Evolutionary conservation across 495 filamentous ascomycete species (phyloP).

Genomic region (Penicillium argentinense): DNA sequence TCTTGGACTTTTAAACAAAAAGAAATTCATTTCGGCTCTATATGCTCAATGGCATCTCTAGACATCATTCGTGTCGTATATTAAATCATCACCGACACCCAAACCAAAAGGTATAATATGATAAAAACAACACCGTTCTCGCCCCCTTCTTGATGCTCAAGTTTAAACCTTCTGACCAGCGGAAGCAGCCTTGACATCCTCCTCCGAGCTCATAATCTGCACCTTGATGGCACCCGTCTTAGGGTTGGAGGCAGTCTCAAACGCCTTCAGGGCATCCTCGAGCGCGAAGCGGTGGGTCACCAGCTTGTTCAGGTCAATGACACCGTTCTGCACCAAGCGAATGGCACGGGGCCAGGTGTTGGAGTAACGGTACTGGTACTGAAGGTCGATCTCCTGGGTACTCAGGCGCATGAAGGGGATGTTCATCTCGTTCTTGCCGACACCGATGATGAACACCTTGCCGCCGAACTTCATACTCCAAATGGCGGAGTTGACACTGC

Average conservation of each 20-base stretch:
- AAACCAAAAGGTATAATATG: background rate
- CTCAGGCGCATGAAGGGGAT: conserved; percentile 91
- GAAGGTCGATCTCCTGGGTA: conserved; percentile 87
- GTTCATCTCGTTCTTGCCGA: conserved; percentile 90
- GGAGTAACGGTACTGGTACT: conserved; percentile 93
- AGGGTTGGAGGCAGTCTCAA: conserved; percentile 81
- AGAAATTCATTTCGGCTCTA: conserved; percentile 17
- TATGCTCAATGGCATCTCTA: conserved; percentile 22
- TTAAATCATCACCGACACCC: conserved; percentile 17
- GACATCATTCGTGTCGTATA: conserved; percentile 17
- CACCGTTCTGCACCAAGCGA: conserved; percentile 75
- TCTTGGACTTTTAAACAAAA: background rate
- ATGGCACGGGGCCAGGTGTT: conserved; percentile 97
- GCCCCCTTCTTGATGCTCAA: no score
- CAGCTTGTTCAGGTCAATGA: conserved; percentile 75
- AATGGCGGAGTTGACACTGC: conserved; percentile 78
- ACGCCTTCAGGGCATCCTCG: conserved; percentile 86
- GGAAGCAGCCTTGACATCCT: conserved; percentile 45
- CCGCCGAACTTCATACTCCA: conserved; percentile 89
- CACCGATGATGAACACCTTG: conserved; percentile 91
- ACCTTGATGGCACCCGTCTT: conserved; percentile 95
- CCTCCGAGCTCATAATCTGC: conserved; percentile 64
- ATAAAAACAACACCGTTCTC: background rate
- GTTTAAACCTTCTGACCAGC: conserved; percentile 37
- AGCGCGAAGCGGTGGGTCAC: conserved; percentile 84